These are phyloP conservation scores for Globisporangium orthogonon DNA, from an alignment of 352 stramenopile species.

Conservation along the genomic window DNA sequence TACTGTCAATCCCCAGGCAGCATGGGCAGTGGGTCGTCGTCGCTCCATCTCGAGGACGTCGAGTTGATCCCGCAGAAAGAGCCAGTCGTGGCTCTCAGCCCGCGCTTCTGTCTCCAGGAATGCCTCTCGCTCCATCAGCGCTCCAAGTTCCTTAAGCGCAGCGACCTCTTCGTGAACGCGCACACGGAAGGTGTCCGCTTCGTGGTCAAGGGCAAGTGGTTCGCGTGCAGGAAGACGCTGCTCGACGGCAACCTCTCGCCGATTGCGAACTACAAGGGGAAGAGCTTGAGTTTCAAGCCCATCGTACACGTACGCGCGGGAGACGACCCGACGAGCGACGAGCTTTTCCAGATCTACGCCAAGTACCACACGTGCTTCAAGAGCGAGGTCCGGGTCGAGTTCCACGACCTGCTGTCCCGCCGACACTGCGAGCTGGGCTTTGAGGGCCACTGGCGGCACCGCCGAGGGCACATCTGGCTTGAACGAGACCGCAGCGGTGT, in stretches of 20 bases:
- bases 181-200: background rate
- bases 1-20: too few relatives aligned
- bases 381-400: background rate
- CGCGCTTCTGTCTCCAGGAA: background rate
- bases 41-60: slow-evolving; percentile 1
- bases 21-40: background rate
- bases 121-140: background rate
- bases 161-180: background rate
- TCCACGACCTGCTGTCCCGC: background rate
- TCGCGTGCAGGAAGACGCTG: background rate
- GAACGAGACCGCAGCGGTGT: background rate
- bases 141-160: background rate
- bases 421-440: slow-evolving; percentile 5
- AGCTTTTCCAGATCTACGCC: background rate
- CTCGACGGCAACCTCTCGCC: background rate
- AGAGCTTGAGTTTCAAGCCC: background rate
- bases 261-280: slow-evolving; percentile 1
- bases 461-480: slow-evolving; percentile 7
- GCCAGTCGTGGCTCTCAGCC: background rate
- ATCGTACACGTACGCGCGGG: background rate
- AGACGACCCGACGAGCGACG: background rate
- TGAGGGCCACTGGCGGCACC: background rate
- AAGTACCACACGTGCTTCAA: background rate
- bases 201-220: background rate
- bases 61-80: background rate